Base-by-base conservation (phyloP, 2,329 filamentous ascomycete species). In the Aspergillus tubingensis region DNA sequence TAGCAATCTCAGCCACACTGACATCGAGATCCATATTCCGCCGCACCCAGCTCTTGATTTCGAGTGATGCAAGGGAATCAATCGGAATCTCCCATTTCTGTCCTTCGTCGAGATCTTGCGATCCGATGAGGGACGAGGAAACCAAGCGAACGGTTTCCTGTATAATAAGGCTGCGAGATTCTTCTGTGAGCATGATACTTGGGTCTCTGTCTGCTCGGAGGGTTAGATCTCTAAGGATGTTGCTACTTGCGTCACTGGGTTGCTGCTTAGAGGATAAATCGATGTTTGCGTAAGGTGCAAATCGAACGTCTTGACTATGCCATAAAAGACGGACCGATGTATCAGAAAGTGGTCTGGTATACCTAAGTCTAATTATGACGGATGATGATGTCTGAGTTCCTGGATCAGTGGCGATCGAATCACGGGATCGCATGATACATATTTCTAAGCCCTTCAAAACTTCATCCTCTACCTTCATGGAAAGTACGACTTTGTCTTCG, bases 51-150 rank as follows among this genome's bases (percentile, higher is more conserved):
- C 47, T 58, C 32, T 44, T 15, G 15, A 60, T 49, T 36, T 56
- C 32, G 23, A 56, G 50, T 8, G 43, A 38, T n/a, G 55, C 17
- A 25, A 56, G 58, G 13, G 52, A 56, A 19, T 60, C 52, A 17
- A 56, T 51, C 25, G 15, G 19, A 15, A 56, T 15, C 1, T 23
- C 25, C 3, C 43, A 10, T 36, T 30, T 19, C 13, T 60, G 36
- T n/a, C 17, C 8, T 8, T 38, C 11, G 15, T 55, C 21, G 21
- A 60, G 38, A 13, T 48, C 30, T 19, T 58, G 8, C 8, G 27
- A 39, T 15, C 10, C 44, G 25, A 13, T 5, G 11, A 30, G 21
- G 5, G 8, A n/a, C 15, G 13, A 43, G 11, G 7, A 21, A 13
- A 54, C 3, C 25, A 55, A 4, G 10, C 17, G 27, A 39, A 10